Evolutionary conservation across 345 rosid genomes (phyloP).

Genomic region (Bruguiera sexangula): DNA sequence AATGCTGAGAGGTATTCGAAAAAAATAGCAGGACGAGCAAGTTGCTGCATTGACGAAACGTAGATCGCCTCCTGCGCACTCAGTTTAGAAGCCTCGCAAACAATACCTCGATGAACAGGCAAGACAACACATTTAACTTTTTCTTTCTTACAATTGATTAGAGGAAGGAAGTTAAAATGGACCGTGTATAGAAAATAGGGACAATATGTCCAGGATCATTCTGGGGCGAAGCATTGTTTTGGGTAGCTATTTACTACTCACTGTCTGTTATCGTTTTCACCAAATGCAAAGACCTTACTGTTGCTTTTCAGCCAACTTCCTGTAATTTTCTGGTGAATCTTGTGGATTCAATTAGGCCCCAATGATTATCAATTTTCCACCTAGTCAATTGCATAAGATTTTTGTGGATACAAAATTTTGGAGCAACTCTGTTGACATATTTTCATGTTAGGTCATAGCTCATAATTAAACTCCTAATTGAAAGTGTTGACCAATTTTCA

Average conservation of each 20-base stretch:
- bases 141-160: background rate
- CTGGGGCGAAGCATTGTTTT: slow-evolving; percentile 20
- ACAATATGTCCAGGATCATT: slow-evolving; percentile 10
- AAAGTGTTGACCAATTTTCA: too few species aligned
- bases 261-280: slow-evolving; percentile 16
- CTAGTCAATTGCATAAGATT: too few species aligned
- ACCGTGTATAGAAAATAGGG: slow-evolving; percentile 32
- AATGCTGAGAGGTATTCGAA: slow-evolving; percentile 72
- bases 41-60: slow-evolving; percentile 33
- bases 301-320: background rate
- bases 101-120: slow-evolving; percentile 7
- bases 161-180: slow-evolving; percentile 9
- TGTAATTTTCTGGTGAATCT: too few species aligned
- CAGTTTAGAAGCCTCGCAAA: slow-evolving; percentile 31
- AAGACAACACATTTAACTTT: background rate
- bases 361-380: too few species aligned
- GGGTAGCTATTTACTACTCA: background rate
- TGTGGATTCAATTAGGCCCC: too few species aligned
- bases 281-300: slow-evolving; percentile 16
- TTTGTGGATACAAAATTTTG: too few species aligned
- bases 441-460: too few species aligned
- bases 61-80: slow-evolving; percentile 24
- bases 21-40: slow-evolving; percentile 69
- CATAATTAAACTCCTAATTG: too few species aligned
- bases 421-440: too few species aligned